phyloP scores from a whole-genome alignment of 1,284 basidiomycete species.

The Pisolithus thermaeus region DNA sequence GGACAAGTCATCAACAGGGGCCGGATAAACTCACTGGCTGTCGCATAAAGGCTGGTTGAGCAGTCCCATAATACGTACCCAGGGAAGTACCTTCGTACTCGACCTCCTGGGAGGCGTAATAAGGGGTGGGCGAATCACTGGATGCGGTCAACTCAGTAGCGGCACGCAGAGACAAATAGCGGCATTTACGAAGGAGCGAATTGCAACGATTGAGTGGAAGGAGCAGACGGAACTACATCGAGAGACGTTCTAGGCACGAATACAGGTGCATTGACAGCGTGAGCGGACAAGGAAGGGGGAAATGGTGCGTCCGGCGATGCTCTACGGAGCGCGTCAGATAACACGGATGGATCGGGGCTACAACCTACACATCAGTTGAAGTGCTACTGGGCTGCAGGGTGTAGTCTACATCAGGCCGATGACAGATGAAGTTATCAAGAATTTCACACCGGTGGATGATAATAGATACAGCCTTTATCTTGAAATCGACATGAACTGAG shows the following conservation, averaged over 20 bases:
- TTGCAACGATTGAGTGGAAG: slow-evolving; percentile 20
- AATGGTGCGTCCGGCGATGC: slow-evolving; percentile 43
- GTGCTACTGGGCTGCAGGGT: background rate
- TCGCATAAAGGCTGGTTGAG: slow-evolving; percentile 46
- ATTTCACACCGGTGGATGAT: slow-evolving; percentile 65
- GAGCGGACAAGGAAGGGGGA: slow-evolving; percentile 34
- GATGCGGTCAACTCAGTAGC: slow-evolving; percentile 18
- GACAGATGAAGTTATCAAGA: slow-evolving; percentile 4
- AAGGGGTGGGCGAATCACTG: slow-evolving; percentile 25
- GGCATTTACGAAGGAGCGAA: slow-evolving; percentile 28
- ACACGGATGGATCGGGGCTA: background rate
- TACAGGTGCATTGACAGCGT: slow-evolving; percentile 72
- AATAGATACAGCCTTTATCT: slow-evolving; percentile 80
- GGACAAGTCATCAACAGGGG: background rate
- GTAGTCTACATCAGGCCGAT: slow-evolving; percentile 11
- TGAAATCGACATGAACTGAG: slow-evolving; percentile 76
- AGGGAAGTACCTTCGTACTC: slow-evolving; percentile 33
- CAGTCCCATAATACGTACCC: slow-evolving; percentile 47
- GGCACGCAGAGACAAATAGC: slow-evolving; percentile 11
- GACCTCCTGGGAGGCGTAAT: slow-evolving; percentile 33
- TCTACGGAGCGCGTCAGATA: slow-evolving; percentile 21
- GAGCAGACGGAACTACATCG: slow-evolving; percentile 20
- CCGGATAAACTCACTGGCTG: slow-evolving; percentile 54
- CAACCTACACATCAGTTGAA: slow-evolving; percentile 15
- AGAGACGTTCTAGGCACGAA: slow-evolving; percentile 69